A percentile compares a stretch with the other conserved stretches of the same genome.
Evolutionary conservation across 2,329 filamentous ascomycete species (phyloP).

Genomic region (Biscogniauxia sp.): DNA sequence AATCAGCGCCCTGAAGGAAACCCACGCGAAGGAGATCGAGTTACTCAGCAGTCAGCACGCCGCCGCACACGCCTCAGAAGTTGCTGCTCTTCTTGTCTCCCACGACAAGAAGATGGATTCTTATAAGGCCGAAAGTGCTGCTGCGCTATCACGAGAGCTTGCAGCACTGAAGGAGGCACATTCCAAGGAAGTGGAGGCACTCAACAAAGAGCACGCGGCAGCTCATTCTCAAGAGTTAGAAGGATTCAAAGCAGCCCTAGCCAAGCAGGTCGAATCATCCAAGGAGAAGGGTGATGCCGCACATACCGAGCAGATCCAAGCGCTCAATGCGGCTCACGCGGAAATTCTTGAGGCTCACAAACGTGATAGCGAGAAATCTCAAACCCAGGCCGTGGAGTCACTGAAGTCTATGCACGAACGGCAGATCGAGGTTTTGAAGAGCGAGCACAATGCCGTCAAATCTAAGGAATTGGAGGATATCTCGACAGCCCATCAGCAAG

Average conservation of each 20-base stretch:
- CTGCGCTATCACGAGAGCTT: slow-evolving; percentile 27
- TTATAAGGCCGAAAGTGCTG: slow-evolving; percentile 25
- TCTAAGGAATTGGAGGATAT: slow-evolving; percentile 26
- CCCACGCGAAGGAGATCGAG: slow-evolving; percentile 23
- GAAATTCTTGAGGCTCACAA: slow-evolving; percentile 33
- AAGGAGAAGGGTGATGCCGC: slow-evolving; percentile 31
- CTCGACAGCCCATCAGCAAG: slow-evolving; percentile 21
- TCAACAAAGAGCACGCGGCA: slow-evolving; percentile 29
- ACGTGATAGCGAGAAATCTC: slow-evolving; percentile 27
- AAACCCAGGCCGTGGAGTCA: slow-evolving; percentile 27
- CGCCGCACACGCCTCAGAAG: slow-evolving; percentile 21
- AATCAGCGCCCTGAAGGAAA: slow-evolving; percentile 19
- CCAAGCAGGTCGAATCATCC: slow-evolving; percentile 33
- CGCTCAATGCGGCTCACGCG: slow-evolving; percentile 29
- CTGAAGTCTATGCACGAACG: slow-evolving; percentile 29
- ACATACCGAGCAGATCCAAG: slow-evolving; percentile 30
- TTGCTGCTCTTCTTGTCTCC: slow-evolving; percentile 25
- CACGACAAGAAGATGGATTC: slow-evolving; percentile 29
- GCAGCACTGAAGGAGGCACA: slow-evolving; percentile 27
- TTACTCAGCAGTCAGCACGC: slow-evolving; percentile 21
- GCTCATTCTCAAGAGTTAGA: slow-evolving; percentile 31
- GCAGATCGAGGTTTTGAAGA: slow-evolving; percentile 26
- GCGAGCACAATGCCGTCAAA: slow-evolving; percentile 23
- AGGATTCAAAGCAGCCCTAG: slow-evolving; percentile 30
- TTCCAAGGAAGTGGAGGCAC: slow-evolving; percentile 27